Conservation (phyloP, 257 asterid genomes). For the Salvia miltiorrhiza region DNA sequence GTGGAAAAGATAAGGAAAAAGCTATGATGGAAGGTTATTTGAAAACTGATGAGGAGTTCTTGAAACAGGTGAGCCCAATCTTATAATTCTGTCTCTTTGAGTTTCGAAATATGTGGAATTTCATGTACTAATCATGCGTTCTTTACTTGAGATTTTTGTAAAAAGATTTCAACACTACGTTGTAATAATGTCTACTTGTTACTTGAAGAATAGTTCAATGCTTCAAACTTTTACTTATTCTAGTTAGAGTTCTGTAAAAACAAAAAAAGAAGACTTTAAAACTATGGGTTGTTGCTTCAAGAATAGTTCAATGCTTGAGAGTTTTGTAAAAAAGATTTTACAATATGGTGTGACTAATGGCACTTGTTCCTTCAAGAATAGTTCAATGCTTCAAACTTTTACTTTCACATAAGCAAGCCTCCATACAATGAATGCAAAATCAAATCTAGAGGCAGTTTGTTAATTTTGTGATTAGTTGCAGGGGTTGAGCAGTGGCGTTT, state of each 20-base stretch:
- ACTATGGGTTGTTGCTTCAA: neutral
- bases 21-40: constrained; percentile 55
- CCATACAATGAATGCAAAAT: neutral
- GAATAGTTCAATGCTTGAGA: neutral
- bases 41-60: constrained; percentile 78
- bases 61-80: constrained; percentile 57
- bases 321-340: no score
- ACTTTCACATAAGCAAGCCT: no score
- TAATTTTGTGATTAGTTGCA: constrained; percentile 20
- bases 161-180: neutral
- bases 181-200: neutral
- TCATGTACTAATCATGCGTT: neutral
- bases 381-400: neutral
- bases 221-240: no score
- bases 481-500: constrained; percentile 73
- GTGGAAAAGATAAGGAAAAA: constrained; percentile 43
- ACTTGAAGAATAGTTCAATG: neutral
- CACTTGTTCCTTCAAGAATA: neutral
- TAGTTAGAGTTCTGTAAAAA: no score
- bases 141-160: neutral
- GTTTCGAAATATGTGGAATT: neutral
- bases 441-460: neutral
- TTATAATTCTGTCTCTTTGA: neutral
- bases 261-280: neutral
- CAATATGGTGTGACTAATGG: neutral